Evolutionary conservation across 345 rosid genomes (phyloP), one percentile per base, ranked within the genome.

Genomic region (Eucalyptus cladocalyx): DNA sequence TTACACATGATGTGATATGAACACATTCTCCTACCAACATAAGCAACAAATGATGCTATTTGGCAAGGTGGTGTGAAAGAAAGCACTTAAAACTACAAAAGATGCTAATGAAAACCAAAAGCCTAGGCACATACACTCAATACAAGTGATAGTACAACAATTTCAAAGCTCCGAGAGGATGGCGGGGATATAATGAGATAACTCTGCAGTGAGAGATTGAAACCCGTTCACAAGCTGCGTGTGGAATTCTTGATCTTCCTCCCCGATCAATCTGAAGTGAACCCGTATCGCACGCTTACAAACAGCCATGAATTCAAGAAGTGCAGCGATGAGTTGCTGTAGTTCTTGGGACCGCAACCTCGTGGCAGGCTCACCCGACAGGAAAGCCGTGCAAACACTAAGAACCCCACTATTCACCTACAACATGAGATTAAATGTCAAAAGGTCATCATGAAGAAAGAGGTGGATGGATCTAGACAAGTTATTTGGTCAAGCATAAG

Each of bases 191-290:
- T 97, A 98, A 92, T 97, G 99, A 45, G 99, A 97, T 88, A 98
- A 92, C 90, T 96, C 99, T 24, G 99, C 99, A 4, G 99, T 96
- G 47, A 98, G 99, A 45, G 99, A 97, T 92, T 98, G 99, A 90
- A 98, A 98, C 69, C 99, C 99, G 53, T 98, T 98, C 89, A 98
- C 99, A 67, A 98, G 99, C 91, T 98, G 99, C 32, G 99, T 98
- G 94, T 98, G 99, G 90, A 98, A 98, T 88, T 98, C 99, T 88
- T 97, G 99, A 91, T 97, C 99, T 91, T 98, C 99, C 88, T 97
- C 99, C 65, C 99, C 99, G 6, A 98, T 98, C 91, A 98, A 92
- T 87, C 99, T 94, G 89, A 92, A 94, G 93, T 98, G 99, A 30
- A 98, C 99, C 58, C 99, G 95, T 34, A 98, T 97, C 45, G 99